Conservation (phyloP, 495 filamentous ascomycete genomes). For the Parachaetomium inaequale region DNA sequence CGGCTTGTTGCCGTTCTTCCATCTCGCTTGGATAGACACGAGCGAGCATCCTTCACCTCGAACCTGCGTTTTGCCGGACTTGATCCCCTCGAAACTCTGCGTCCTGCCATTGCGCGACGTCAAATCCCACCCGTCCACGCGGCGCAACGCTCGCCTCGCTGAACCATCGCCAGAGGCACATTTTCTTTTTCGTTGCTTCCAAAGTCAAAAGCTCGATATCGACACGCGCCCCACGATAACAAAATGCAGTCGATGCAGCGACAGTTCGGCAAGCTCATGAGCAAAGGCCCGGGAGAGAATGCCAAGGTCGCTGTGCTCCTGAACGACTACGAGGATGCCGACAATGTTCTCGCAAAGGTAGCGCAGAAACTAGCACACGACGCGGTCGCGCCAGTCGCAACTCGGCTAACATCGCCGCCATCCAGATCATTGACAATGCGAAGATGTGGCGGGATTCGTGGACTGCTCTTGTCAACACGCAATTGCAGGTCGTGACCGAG, state of each 20-base stretch:
- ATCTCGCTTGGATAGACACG: background rate
- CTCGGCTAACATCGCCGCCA: conserved; percentile 13
- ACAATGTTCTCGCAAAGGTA: conserved; percentile 73
- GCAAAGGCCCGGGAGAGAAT: conserved; percentile 67
- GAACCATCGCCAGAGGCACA: background rate
- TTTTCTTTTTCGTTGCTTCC: background rate
- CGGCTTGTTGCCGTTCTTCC: background rate
- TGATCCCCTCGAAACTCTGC: background rate
- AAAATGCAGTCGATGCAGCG: conserved; percentile 79
- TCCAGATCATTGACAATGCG: conserved; percentile 74
- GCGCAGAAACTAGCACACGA: background rate
- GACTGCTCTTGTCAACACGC: conserved; percentile 67
- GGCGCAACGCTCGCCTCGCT: background rate
- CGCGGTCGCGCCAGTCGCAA: background rate
- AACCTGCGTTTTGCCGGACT: background rate
- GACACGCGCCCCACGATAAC: background rate
- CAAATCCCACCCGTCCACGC: background rate
- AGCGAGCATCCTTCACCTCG: background rate
- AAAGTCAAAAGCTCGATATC: background rate
- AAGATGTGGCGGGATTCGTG: conserved; percentile 84
- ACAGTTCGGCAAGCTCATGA: conserved; percentile 68
- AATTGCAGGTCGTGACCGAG: conserved; percentile 65
- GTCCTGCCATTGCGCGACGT: background rate
- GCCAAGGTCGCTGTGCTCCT: conserved; percentile 72
- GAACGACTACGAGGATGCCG: conserved; percentile 80